Evolutionary conservation across 2,329 filamentous ascomycete species (phyloP), one percentile per base, ranked within the genome.

Genomic region (Penicillium sumatraense): DNA sequence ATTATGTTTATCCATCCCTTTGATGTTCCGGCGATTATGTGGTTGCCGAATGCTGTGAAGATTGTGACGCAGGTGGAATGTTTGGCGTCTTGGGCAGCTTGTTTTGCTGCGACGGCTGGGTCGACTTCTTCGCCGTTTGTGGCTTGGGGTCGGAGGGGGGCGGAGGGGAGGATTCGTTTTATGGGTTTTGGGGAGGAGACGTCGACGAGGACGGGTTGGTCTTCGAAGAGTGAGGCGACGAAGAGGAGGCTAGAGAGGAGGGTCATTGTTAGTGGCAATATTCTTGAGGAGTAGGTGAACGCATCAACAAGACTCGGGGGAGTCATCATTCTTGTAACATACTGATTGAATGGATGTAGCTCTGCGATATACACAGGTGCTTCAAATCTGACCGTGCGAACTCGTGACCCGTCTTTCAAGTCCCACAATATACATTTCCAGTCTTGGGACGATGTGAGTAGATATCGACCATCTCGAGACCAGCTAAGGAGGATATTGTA

Each of bases 401-500:
- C 80, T 56, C 90, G 81, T 61, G 81, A 81, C 69, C 87, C 85
- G 73, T 89, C 83, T 69, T 89, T 83, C 55, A 99, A 80, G 74
- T 99, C 95, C 95, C 95, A 99, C 0, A 99, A 82, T 48, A 96
- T 92, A 60, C 90, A 93, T 75, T 96, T 96, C 90, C 93, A 98
- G 68, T 96, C 95, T 72, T 97, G 91, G 41, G 92, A 96, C 10
- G 92, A 90, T 55, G 91, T 96, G 54, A 99, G 84, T 49, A 99
- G 81, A 75, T 96, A 98, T 62, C 91, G 85, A 23, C 95, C 93
- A 76, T 92, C 91, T 66, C 89, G 84, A 49, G 93, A 97, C 95
- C 95, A 99, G 78, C 93, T 83, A 56, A 27, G 44, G 8, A 21
- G 16, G 11, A 11, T 9, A 33, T 51, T 44, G n/a, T n/a, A n/a